These are phyloP conservation scores for Cochlearia excelsa DNA, from an alignment of 345 rosid genomes.

Conservation along the genomic window DNA sequence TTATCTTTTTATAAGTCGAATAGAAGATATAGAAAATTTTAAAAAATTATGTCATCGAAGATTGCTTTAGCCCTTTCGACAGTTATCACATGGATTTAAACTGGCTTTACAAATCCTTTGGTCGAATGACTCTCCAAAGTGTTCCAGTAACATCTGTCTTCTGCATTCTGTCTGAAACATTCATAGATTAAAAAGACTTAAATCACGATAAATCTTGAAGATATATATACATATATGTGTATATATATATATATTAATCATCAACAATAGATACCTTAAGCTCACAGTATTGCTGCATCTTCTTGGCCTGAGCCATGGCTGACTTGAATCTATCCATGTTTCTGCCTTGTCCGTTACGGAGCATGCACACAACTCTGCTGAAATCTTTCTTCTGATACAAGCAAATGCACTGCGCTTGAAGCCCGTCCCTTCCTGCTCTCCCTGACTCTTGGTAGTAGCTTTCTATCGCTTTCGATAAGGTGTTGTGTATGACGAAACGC, in stretches of 20 bases:
- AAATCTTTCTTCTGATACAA: conserved; percentile 93
- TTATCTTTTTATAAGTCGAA: no score
- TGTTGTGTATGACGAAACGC: conserved; percentile 87
- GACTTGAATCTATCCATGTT: conserved; percentile 66
- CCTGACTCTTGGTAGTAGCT: conserved; percentile 97
- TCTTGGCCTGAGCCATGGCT: conserved; percentile 83
- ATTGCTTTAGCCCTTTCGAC: conserved; percentile 41
- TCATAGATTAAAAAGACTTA: not conserved
- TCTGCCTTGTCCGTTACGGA: conserved; percentile 66
- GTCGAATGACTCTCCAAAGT: conserved; percentile 80
- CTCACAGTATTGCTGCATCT: conserved; percentile 90
- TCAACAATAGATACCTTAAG: conserved; percentile 46
- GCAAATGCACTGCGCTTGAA: conserved; percentile 62
- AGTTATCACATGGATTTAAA: conserved; percentile 71
- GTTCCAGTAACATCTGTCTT: conserved; percentile 67
- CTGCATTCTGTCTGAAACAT: conserved; percentile 62
- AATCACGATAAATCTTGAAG: not conserved
- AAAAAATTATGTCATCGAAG: no score
- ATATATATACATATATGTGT: no score
- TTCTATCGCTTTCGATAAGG: conserved; percentile 87
- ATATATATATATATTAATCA: not conserved
- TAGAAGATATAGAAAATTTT: no score
- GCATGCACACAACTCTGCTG: conserved; percentile 87
- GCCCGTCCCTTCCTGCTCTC: conserved; percentile 85
- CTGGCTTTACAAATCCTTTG: conserved; percentile 56